phyloP scores from a whole-genome alignment of 2,329 filamentous ascomycete genomes.

The Macrophomina pseudophaseolina region DNA sequence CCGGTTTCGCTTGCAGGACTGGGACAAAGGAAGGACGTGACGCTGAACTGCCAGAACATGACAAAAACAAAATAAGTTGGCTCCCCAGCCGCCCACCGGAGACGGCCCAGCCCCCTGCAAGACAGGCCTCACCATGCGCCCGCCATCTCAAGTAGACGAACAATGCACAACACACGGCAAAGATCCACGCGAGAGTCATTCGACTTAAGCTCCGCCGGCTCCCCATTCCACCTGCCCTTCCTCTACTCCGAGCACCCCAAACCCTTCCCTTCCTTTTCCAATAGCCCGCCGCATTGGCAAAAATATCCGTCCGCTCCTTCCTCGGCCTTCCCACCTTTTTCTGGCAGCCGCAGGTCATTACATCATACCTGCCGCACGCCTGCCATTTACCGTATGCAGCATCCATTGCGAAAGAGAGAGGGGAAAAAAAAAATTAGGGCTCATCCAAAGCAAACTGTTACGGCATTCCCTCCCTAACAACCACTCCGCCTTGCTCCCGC shows the following conservation, averaged over 20 bases:
- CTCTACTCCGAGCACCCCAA: neutral
- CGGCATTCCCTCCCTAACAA: too few relatives aligned
- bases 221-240: neutral
- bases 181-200: constrained; percentile 9
- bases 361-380: neutral
- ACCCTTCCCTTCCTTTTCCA: neutral
- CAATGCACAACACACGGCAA: neutral
- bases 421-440: too few relatives aligned
- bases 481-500: too few relatives aligned
- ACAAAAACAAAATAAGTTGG: neutral
- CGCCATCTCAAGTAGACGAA: neutral
- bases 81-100: too few relatives aligned
- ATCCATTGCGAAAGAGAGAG: neutral
- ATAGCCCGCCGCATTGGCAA: neutral
- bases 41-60: neutral
- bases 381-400: neutral
- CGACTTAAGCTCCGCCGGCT: neutral
- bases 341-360: too few relatives aligned
- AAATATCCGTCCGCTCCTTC: neutral
- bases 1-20: neutral
- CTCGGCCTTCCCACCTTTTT: neutral
- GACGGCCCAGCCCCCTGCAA: too few relatives aligned
- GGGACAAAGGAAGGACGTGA: neutral
- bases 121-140: neutral
- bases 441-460: too few relatives aligned